These are phyloP conservation scores for Lecanoromycetidae sp. DNA, from an alignment of 2,329 filamentous ascomycete genomes.

Conservation along the genomic window DNA sequence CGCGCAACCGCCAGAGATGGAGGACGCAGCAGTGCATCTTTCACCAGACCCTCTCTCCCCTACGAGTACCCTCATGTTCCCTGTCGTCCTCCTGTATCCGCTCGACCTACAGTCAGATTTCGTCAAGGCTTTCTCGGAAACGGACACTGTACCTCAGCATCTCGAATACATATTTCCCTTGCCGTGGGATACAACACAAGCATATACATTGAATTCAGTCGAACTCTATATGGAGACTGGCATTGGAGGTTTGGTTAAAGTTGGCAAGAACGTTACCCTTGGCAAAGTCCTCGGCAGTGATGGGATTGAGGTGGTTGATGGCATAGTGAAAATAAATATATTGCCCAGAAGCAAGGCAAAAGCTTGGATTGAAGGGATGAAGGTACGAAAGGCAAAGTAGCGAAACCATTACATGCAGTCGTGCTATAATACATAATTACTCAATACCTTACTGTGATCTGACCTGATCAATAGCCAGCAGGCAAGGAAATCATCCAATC, in stretches of 20 bases:
- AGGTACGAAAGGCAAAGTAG: conserved; percentile 29
- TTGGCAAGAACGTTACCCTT: conserved; percentile 71
- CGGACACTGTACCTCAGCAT: conserved; percentile 62
- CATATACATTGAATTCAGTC: conserved; percentile 54
- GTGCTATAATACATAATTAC: not conserved
- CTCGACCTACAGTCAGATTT: conserved; percentile 74
- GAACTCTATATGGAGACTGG: conserved; percentile 85
- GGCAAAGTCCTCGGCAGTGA: conserved; percentile 62
- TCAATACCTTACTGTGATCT: no score
- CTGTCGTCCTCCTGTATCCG: conserved; percentile 75
- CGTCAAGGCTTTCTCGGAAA: conserved; percentile 74
- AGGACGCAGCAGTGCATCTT: conserved; percentile 64
- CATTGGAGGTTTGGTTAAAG: conserved; percentile 70
- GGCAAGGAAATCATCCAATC: no score
- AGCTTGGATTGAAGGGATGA: conserved; percentile 75
- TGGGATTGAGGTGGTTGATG: conserved; percentile 78
- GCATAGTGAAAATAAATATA: conserved; percentile 69
- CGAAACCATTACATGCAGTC: not conserved
- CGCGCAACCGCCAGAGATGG: conserved; percentile 66
- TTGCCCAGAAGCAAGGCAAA: conserved; percentile 59
- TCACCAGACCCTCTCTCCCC: conserved; percentile 62
- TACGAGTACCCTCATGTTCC: conserved; percentile 59
- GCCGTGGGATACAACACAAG: conserved; percentile 64
- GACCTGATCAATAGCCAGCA: no score
- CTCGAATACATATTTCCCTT: conserved; percentile 74